These are phyloP conservation scores for Lecanosticta acicola DNA, from an alignment of 2,329 filamentous ascomycete genomes.

Conservation along the genomic window DNA sequence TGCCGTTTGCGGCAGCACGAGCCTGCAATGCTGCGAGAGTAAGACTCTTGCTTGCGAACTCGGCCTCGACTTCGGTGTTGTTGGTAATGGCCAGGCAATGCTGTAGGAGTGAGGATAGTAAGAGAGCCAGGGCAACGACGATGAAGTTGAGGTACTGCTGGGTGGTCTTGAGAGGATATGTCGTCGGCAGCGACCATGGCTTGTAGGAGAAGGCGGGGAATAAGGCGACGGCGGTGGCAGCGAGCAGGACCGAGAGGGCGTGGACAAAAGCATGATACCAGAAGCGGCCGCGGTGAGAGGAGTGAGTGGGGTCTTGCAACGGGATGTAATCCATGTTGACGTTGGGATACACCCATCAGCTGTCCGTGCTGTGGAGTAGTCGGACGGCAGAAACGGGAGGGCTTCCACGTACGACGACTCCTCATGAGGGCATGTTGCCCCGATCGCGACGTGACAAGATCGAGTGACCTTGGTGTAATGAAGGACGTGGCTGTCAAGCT, in stretches of 20 bases:
- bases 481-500: too few species aligned
- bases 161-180: conserved; percentile 3
- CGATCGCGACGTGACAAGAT: too few species aligned
- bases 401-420: too few species aligned
- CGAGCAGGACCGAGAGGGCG: conserved; percentile 1
- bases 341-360: too few species aligned
- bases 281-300: background rate
- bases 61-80: conserved; percentile 1
- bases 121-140: conserved; percentile 2
- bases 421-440: too few species aligned
- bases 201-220: conserved; percentile 3
- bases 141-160: conserved; percentile 7
- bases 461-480: too few species aligned
- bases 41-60: conserved; percentile 1
- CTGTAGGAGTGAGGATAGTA: conserved; percentile 3
- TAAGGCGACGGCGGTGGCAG: conserved; percentile 3
- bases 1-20: conserved; percentile 1
- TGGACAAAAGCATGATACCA: conserved; percentile 2
- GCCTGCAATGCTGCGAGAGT: conserved; percentile 1
- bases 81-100: conserved; percentile 5
- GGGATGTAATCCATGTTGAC: conserved; percentile 1
- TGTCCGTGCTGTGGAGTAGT: too few species aligned
- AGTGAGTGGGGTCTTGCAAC: background rate
- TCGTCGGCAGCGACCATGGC: conserved; percentile 3
- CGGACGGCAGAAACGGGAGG: too few species aligned